Conservation (phyloP, 441 rosid species). For the Populus tomentosa region DNA sequence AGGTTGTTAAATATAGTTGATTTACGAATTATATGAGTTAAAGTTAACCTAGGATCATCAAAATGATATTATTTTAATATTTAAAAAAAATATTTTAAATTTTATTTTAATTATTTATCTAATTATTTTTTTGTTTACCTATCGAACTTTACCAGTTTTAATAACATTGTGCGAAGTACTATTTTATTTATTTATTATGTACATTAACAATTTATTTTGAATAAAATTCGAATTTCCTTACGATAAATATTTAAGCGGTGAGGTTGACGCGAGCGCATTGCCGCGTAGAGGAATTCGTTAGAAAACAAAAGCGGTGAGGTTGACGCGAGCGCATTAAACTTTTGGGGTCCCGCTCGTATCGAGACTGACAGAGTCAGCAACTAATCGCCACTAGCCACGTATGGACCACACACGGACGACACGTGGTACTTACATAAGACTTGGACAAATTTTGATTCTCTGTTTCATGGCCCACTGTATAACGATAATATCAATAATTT, state of each 20-base stretch:
- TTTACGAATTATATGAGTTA: no score
- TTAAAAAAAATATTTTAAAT: no score
- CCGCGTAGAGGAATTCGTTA: not conserved
- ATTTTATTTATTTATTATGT: not conserved
- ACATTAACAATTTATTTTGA: not conserved
- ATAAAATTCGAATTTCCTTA: not conserved
- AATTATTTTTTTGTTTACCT: no score
- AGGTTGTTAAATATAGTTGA: no score
- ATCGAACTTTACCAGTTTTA: no score
- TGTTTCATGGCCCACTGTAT: slow-evolving; percentile 1
- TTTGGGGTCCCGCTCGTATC: not conserved
- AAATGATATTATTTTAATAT: no score
- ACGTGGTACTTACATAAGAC: not conserved
- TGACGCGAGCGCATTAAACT: not conserved
- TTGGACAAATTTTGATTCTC: not conserved
- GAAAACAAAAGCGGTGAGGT: not conserved
- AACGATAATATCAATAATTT: not conserved
- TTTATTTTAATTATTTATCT: no score
- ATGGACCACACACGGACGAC: not conserved
- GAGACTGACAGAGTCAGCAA: not conserved
- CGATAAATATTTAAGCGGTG: not conserved
- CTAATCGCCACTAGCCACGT: not conserved
- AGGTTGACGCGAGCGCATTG: not conserved
- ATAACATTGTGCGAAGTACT: no score
- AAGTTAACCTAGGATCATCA: no score